Evolutionary conservation across 2,329 filamentous ascomycete genomes (phyloP).

Genomic region (Beauveria scarabaeidicola): DNA sequence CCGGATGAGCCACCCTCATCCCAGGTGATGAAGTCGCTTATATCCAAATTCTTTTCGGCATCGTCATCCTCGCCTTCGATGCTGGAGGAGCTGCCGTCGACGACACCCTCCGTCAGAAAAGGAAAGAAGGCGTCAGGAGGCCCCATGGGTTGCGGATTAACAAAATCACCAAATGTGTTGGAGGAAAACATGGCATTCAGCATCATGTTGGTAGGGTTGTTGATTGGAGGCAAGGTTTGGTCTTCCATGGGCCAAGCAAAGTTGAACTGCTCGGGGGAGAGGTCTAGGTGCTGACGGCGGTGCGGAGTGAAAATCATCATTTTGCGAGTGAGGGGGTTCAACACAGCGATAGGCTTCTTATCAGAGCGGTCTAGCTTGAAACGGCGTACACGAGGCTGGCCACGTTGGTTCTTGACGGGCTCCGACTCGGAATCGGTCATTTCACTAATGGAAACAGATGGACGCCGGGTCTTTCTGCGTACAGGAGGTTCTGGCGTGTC

Average conservation of each 20-base stretch:
- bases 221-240: constrained; percentile 49
- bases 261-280: constrained; percentile 48
- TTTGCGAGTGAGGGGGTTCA: constrained; percentile 49
- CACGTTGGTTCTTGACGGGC: constrained; percentile 38
- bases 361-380: constrained; percentile 46
- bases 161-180: constrained; percentile 46
- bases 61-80: constrained; percentile 50
- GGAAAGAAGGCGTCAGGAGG: constrained; percentile 71
- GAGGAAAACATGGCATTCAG: constrained; percentile 61
- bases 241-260: constrained; percentile 35
- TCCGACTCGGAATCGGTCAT: constrained; percentile 43
- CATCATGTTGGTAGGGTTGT: constrained; percentile 67
- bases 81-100: constrained; percentile 38
- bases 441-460: constrained; percentile 28
- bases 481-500: constrained; percentile 43
- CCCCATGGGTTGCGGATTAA: constrained; percentile 59
- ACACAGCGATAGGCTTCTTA: constrained; percentile 49
- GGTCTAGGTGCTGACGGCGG: constrained; percentile 38
- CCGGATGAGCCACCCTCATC: constrained; percentile 50
- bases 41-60: constrained; percentile 53
- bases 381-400: constrained; percentile 45
- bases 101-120: constrained; percentile 51
- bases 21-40: constrained; percentile 68
- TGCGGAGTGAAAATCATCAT: constrained; percentile 57
- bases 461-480: constrained; percentile 39